A percentile compares a stretch with the other conserved stretches of the same genome.
Conservation (phyloP, 768 basidiomycete species). For the Amanita phalloides region DNA sequence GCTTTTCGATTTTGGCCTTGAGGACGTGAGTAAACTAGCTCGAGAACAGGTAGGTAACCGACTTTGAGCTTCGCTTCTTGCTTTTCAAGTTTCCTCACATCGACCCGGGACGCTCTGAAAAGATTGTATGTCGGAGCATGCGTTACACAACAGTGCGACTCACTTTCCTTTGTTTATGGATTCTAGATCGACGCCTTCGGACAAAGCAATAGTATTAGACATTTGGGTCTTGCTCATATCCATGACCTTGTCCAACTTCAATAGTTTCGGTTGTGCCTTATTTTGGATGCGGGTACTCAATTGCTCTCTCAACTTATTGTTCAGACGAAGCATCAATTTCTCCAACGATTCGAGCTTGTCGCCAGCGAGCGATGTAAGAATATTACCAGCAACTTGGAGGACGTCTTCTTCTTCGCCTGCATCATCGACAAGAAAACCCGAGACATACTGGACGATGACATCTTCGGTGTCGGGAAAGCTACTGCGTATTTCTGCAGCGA, state of each 20-base stretch:
- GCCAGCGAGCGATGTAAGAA: slow-evolving; percentile 71
- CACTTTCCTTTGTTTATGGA: slow-evolving; percentile 94
- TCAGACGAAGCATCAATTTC: slow-evolving; percentile 55
- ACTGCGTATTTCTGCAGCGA: slow-evolving; percentile 68
- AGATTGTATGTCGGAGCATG: slow-evolving; percentile 8
- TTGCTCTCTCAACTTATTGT: slow-evolving; percentile 54
- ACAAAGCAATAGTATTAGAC: slow-evolving; percentile 69
- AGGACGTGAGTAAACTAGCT: slow-evolving; percentile 4
- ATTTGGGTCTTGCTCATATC: slow-evolving; percentile 79
- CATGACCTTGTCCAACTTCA: slow-evolving; percentile 78
- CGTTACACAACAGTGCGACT: slow-evolving; percentile 12
- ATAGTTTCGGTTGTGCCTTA: slow-evolving; percentile 52
- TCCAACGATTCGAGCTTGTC: slow-evolving; percentile 47
- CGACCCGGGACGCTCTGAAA: slow-evolving; percentile 76
- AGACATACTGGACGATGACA: slow-evolving; percentile 74
- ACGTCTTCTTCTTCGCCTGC: slow-evolving; percentile 84
- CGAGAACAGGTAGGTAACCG: slow-evolving; percentile 1
- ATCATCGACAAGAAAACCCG: slow-evolving; percentile 85
- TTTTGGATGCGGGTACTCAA: slow-evolving; percentile 47
- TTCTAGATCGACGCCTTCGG: slow-evolving; percentile 81
- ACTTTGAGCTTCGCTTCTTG: slow-evolving; percentile 94
- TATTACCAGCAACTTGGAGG: slow-evolving; percentile 60
- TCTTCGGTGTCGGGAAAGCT: slow-evolving; percentile 73
- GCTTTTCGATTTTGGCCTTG: slow-evolving; percentile 94
- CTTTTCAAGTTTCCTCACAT: slow-evolving; percentile 93